Evolutionary conservation across 73 alveolate genomes (phyloP).

Genomic region (Stentor roeselii): DNA sequence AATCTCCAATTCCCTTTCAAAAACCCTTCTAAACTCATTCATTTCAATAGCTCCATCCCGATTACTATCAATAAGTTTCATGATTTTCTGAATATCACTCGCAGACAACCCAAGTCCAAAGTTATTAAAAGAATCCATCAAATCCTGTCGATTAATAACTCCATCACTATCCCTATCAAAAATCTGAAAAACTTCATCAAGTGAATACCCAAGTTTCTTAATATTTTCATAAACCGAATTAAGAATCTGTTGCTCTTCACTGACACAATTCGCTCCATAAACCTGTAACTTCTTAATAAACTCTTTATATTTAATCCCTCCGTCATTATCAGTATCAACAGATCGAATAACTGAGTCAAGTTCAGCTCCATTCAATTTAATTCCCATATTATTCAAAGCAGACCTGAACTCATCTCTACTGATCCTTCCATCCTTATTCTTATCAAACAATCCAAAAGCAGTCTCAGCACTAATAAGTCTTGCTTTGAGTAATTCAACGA

Average conservation of each 20-base stretch:
- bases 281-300: conserved; percentile 14
- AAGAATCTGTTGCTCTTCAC: conserved; percentile 24
- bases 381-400: conserved; percentile 48
- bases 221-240: neutral
- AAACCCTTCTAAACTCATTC: neutral
- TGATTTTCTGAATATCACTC: neutral
- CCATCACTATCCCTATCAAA: conserved; percentile 28
- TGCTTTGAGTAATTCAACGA: conserved; percentile 44
- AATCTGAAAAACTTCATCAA: neutral
- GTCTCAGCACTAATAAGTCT: conserved; percentile 44
- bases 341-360: conserved; percentile 45
- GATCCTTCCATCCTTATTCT: conserved; percentile 49
- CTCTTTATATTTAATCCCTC: conserved; percentile 42
- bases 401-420: conserved; percentile 42
- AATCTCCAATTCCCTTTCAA: conserved; percentile 19
- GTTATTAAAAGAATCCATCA: conserved; percentile 19
- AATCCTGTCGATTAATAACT: neutral
- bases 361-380: conserved; percentile 40
- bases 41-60: neutral
- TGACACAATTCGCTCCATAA: neutral
- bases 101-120: conserved; percentile 7
- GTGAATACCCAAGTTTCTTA: neutral
- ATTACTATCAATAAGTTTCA: conserved; percentile 19
- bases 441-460: conserved; percentile 60
- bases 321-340: conserved; percentile 54